Conservation (phyloP, 345 rosid species). For the Hypericum androsaemum region DNA sequence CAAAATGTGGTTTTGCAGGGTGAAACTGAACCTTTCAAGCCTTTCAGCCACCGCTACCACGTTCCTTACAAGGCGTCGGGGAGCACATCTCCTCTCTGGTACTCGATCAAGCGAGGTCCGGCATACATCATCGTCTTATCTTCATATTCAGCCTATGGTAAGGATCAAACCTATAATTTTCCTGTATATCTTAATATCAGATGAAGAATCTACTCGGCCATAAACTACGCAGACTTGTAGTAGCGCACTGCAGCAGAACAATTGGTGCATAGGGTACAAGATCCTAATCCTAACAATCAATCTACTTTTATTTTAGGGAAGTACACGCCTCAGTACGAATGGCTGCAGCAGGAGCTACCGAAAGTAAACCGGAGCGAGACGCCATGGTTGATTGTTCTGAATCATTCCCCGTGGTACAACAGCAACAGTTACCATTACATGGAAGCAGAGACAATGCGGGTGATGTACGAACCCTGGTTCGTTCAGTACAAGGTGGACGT, state of each 20-base stretch:
- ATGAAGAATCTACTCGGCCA: too few relatives aligned
- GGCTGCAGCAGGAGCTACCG: conserved; percentile 14
- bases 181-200: too few relatives aligned
- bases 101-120: conserved; percentile 37
- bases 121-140: conserved; percentile 36
- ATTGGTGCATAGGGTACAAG: too few relatives aligned
- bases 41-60: conserved; percentile 23
- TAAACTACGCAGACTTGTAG: too few relatives aligned
- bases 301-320: not conserved
- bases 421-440: conserved; percentile 29
- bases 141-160: conserved; percentile 44
- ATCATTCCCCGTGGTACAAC: conserved; percentile 27
- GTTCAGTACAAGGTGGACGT: conserved; percentile 72
- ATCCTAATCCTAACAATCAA: too few relatives aligned
- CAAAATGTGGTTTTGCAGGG: conserved; percentile 20
- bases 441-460: conserved; percentile 78
- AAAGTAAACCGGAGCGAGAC: conserved; percentile 32
- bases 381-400: conserved; percentile 22
- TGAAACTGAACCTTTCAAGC: conserved; percentile 32
- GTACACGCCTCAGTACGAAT: conserved; percentile 30
- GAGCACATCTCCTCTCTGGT: conserved; percentile 43
- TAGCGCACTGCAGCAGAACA: too few relatives aligned
- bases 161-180: not conserved
- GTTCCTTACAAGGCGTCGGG: conserved; percentile 30
- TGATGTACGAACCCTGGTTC: conserved; percentile 75